Conservation (phyloP, 805 yeast species). For the Kuraishia ogatae region DNA sequence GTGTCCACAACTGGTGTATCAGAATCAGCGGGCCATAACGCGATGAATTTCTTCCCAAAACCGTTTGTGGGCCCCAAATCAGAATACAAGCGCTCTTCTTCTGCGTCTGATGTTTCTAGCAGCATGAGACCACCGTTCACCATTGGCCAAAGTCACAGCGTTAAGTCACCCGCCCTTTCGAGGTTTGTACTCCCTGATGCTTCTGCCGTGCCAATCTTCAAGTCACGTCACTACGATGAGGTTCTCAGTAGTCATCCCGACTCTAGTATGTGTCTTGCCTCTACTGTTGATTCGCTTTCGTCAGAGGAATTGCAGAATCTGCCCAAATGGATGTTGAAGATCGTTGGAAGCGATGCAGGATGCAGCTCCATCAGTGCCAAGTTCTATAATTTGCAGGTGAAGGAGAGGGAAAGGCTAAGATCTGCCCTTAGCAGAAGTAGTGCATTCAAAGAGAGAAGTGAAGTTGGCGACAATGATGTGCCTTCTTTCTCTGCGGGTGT, state of each 20-base stretch:
- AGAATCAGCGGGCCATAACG: slow-evolving; percentile 8
- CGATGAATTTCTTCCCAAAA: slow-evolving; percentile 12
- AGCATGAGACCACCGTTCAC: background rate
- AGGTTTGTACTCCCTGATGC: slow-evolving; percentile 46
- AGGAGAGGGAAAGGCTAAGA: slow-evolving; percentile 62
- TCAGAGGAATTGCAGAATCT: slow-evolving; percentile 13
- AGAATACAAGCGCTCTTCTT: slow-evolving; percentile 1
- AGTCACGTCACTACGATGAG: slow-evolving; percentile 49
- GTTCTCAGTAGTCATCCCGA: slow-evolving; percentile 19
- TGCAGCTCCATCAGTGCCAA: slow-evolving; percentile 34
- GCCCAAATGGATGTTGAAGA: slow-evolving; percentile 46
- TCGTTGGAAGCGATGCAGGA: slow-evolving; percentile 26
- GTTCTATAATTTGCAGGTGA: slow-evolving; percentile 58
- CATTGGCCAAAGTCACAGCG: background rate
- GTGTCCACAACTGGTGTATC: slow-evolving; percentile 7
- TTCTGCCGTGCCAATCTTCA: slow-evolving; percentile 32
- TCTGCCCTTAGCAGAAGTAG: slow-evolving; percentile 24
- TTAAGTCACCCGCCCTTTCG: slow-evolving; percentile 22
- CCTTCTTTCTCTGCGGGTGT: slow-evolving; percentile 64
- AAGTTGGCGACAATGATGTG: slow-evolving; percentile 11
- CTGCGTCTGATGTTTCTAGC: slow-evolving; percentile 7
- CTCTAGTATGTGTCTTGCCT: slow-evolving; percentile 15
- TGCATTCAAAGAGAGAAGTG: slow-evolving; percentile 5
- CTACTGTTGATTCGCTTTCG: slow-evolving; percentile 9
- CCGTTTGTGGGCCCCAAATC: slow-evolving; percentile 11